phyloP scores from a whole-genome alignment of 1,139 yeast species.

The Sugiyamaella pinicola region DNA sequence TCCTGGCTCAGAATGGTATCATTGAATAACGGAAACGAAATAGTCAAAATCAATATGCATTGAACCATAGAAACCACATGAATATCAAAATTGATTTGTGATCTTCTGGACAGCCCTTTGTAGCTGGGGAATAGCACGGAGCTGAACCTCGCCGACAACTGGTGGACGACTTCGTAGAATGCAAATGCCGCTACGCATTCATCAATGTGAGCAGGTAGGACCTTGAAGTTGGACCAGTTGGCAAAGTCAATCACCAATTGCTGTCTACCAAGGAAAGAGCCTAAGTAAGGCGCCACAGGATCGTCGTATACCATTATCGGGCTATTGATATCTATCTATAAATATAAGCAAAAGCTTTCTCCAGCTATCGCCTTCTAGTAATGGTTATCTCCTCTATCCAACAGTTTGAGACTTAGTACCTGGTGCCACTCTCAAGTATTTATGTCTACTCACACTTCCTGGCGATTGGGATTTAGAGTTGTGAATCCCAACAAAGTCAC shows the following conservation, averaged over 20 bases:
- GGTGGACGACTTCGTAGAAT: conserved; percentile 51
- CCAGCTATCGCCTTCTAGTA: too few relatives aligned
- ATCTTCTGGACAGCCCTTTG: conserved; percentile 49
- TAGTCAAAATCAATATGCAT: conserved; percentile 57
- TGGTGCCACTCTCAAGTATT: too few relatives aligned
- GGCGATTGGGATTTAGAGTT: neutral
- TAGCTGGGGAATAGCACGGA: conserved; percentile 54
- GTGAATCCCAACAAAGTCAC: neutral
- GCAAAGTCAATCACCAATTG: conserved; percentile 14
- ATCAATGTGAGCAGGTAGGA: conserved; percentile 52
- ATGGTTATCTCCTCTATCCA: neutral
- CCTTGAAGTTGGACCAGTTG: conserved; percentile 32
- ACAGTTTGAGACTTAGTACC: too few relatives aligned
- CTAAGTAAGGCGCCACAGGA: conserved; percentile 9
- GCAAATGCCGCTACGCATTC: conserved; percentile 52
- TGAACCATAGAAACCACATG: conserved; percentile 90
- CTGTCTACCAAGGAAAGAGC: conserved; percentile 4
- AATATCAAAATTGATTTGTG: conserved; percentile 74
- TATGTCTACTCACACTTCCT: too few relatives aligned
- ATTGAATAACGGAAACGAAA: conserved; percentile 62
- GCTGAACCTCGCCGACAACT: conserved; percentile 50
- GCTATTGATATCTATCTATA: neutral
- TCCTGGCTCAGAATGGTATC: conserved; percentile 56
- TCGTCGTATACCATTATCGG: conserved; percentile 9
- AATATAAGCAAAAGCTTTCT: neutral